Evolutionary conservation across 805 yeast genomes (phyloP).

Genomic region (Yamadazyma ubonensis): DNA sequence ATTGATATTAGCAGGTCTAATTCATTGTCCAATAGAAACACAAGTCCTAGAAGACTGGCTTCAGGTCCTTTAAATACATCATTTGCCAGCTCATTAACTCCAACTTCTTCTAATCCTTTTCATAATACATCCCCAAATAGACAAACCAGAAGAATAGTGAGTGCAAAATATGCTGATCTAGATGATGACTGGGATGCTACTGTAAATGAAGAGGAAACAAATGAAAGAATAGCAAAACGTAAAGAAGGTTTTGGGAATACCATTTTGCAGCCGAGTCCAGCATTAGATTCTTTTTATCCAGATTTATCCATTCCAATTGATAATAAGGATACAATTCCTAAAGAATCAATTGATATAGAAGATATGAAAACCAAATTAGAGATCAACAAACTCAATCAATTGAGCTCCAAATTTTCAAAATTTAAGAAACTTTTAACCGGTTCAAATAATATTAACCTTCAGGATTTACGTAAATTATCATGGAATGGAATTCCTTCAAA

Average conservation of each 20-base stretch:
- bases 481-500: constrained; percentile 94
- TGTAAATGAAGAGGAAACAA: constrained; percentile 36
- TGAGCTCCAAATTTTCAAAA: constrained; percentile 59
- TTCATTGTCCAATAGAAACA: constrained; percentile 1
- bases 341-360: constrained; percentile 43
- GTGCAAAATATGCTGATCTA: constrained; percentile 56
- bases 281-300: constrained; percentile 38
- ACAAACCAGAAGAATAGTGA: constrained; percentile 14
- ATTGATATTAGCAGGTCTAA: constrained; percentile 10
- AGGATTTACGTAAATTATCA: constrained; percentile 70
- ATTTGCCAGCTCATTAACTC: constrained; percentile 12
- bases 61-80: constrained; percentile 13
- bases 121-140: constrained; percentile 10
- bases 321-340: constrained; percentile 16
- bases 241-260: constrained; percentile 14
- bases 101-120: constrained; percentile 10
- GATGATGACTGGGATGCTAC: constrained; percentile 92
- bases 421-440: constrained; percentile 61
- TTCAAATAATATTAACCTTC: constrained; percentile 57
- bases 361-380: constrained; percentile 44
- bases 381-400: constrained; percentile 55
- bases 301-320: constrained; percentile 30
- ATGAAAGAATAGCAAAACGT: background rate
- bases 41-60: constrained; percentile 12
- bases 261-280: constrained; percentile 24